Conservation (phyloP, 2,329 filamentous ascomycete genomes). For the Fulvia fulva region DNA sequence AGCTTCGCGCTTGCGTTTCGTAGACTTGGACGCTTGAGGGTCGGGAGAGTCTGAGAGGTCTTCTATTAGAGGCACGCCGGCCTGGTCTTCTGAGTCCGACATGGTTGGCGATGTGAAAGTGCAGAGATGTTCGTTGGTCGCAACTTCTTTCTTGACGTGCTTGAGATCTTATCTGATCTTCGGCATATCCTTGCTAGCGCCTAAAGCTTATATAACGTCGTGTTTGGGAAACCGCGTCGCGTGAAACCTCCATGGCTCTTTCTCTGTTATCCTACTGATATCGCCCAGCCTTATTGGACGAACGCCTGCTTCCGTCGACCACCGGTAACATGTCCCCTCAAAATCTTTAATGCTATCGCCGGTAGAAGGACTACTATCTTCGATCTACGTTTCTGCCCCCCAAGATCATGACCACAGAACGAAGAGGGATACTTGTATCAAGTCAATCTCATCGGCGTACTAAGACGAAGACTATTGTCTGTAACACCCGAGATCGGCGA, state of each 20-base stretch:
- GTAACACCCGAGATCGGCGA: background rate
- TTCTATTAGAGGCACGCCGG: conserved; percentile 44
- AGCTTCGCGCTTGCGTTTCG: conserved; percentile 41
- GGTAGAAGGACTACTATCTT: too few species aligned
- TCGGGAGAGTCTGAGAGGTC: conserved; percentile 34
- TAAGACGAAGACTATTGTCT: too few species aligned
- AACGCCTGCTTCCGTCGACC: too few species aligned
- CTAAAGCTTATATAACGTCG: background rate
- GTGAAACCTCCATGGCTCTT: background rate
- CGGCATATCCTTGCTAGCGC: background rate
- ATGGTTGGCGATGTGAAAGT: conserved; percentile 29
- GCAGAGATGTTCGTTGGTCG: background rate
- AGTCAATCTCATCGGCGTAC: too few species aligned
- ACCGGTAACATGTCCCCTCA: too few species aligned
- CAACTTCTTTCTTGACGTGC: background rate
- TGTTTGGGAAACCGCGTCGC: background rate
- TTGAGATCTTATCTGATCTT: background rate
- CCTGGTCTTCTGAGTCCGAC: conserved; percentile 44
- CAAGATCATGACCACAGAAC: too few species aligned
- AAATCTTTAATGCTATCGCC: too few species aligned
- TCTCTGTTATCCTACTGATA: background rate
- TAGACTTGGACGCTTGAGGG: conserved; percentile 24
- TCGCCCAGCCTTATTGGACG: too few species aligned
- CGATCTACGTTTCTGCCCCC: too few species aligned
- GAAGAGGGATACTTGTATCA: too few species aligned